Base-by-base conservation (phyloP, 345 rosid species). In the Diplotaxis tenuifolia region DNA sequence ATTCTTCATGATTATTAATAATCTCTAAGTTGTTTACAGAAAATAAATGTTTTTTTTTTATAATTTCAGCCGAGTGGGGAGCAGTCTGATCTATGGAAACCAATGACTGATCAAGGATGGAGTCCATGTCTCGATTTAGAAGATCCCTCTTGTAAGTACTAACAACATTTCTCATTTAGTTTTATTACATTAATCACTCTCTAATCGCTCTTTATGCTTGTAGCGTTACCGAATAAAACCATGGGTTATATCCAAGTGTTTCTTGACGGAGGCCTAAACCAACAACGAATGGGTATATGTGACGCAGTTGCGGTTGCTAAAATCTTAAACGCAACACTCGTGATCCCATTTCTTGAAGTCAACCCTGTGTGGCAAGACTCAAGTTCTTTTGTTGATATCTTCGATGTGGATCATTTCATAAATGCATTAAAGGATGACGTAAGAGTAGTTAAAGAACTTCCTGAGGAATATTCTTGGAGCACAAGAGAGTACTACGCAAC, bases 281-380 rank as follows among this genome's bases (percentile, higher is more conserved):
- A 95, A 75, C 96, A 95, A 79, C 83, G 99, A 70, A 95, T 92
- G 99, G 97, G 97, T 75, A 85, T 92, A 82, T 92, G 99, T 28
- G 99, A 95, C 81, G 96, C 99, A 0, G 99, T 92, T 74, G 97
- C 99, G 3, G 93, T 94, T 65, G 93, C 99, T 47, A 95, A 90
- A 76, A 92, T 89, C 73, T 80, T 92, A 72, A 88, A 95, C 80
- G 97, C 99, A n/a, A 89, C 97, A 0, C 94, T 95, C 47, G 93
- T 92, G 23, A 86, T 92, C 60, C 99, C 99, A 0, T 68, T 84
- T 69, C 90, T 95, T 56, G 96, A 91, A 85, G 87, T 91, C 38
- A 91, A 94, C 82, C 88, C 97, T 54, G 96, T 94, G 65, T 94
- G 98, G 97, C 88, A 86, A 86, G 97, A 94, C 80, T 80, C 98